Base-by-base conservation (phyloP, 495 filamentous ascomycete genomes). In the Aspergillus conjunctus region DNA sequence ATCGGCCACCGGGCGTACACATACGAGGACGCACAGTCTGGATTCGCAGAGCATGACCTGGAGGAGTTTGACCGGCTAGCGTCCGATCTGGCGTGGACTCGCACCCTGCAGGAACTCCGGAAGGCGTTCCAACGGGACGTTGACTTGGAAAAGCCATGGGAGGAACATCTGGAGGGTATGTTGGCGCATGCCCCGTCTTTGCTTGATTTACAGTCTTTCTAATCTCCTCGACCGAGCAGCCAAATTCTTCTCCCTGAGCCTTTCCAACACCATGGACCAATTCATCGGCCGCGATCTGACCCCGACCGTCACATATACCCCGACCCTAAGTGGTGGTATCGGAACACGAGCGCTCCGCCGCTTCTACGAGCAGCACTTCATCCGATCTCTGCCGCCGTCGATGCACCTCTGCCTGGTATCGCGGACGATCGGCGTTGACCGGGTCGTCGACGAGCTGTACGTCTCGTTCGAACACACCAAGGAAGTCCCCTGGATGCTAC, bases 401-500 rank as follows among this genome's bases (percentile, higher is more conserved):
- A 84, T 90, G 61, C 76, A 73, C 30, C 80, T 93, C 59, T 85
- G 89, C 44, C 80, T 95, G 1, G 67, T 94, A 6, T 90, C 87
- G 6, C 81, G 91, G 15, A 94, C 91, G 0, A 69, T 82, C 3
- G 85, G 85, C 7, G 72, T 79, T 0, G 84, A 88, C 63, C 78
- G 82, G n/a, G 70, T 88, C 1, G 85, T 85, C 4, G 85, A 88
- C 54, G 85, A 88, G 62, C 69, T 88, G 5, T 77, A 80, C 53
- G 65, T 81, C 4, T 65, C 78, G 3, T 93, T 92, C 63, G 87
- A 87, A 30, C 92, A 97, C 66, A 84, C 88, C 11, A 75, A 81
- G 7, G 80, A 81, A 44, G 81, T 96, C 22, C 87, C 88, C 33
- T 96, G 91, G 92, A 85, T 96, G 66, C 73, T 93, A 0, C 92